phyloP scores from a whole-genome alignment of 1,139 yeast species.

The Blastobotrys ciferrii region DNA sequence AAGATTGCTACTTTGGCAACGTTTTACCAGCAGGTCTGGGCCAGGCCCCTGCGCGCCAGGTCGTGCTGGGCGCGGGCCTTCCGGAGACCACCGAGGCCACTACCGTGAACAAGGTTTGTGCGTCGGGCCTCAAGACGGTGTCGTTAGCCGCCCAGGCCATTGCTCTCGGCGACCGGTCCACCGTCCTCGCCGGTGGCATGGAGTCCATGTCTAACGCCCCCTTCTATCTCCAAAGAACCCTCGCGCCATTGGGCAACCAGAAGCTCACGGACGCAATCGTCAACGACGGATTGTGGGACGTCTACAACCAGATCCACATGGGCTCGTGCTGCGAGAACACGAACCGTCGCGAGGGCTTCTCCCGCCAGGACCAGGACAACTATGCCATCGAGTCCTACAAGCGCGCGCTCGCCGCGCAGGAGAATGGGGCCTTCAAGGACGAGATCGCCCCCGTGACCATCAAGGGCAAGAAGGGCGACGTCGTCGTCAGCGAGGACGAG shows the following conservation, averaged over 20 bases:
- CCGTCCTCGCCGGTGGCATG: slow-evolving; percentile 61
- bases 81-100: slow-evolving; percentile 54
- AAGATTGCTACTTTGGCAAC: slow-evolving; percentile 56
- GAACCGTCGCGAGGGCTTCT: slow-evolving; percentile 49
- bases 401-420: slow-evolving; percentile 49
- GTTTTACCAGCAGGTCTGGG: slow-evolving; percentile 60
- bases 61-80: slow-evolving; percentile 57
- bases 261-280: slow-evolving; percentile 52
- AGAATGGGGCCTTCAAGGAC: slow-evolving; percentile 47
- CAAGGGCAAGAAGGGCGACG: slow-evolving; percentile 55
- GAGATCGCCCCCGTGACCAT: slow-evolving; percentile 57
- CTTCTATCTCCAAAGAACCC: slow-evolving; percentile 42
- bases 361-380: slow-evolving; percentile 57
- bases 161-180: slow-evolving; percentile 51
- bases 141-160: slow-evolving; percentile 56
- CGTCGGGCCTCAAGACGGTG: slow-evolving; percentile 58
- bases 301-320: slow-evolving; percentile 55
- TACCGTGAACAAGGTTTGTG: slow-evolving; percentile 61
- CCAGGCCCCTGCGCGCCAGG: slow-evolving; percentile 66
- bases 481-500: slow-evolving; percentile 54
- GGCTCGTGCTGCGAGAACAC: slow-evolving; percentile 65
- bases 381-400: slow-evolving; percentile 53
- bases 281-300: slow-evolving; percentile 59
- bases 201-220: slow-evolving; percentile 64
- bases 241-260: slow-evolving; percentile 53